Conservation (phyloP, 805 yeast species). For the Candida jianshihensis region DNA sequence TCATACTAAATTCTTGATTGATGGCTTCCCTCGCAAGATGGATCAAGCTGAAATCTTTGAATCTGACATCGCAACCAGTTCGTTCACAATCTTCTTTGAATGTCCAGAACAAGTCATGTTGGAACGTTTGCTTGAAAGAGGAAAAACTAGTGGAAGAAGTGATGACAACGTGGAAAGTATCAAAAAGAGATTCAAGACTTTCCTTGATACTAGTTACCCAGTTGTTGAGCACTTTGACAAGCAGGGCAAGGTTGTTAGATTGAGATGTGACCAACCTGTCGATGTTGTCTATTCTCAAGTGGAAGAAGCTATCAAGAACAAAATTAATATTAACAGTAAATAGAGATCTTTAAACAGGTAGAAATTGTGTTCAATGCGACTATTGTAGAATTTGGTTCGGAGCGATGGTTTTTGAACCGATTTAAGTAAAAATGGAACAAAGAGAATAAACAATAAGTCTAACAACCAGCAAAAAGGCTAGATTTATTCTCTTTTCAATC, state of each 20-base stretch:
- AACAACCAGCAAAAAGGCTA: too few species aligned
- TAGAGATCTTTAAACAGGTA: too few species aligned
- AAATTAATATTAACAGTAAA: constrained; percentile 14
- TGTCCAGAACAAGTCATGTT: constrained; percentile 84
- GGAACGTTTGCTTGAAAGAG: constrained; percentile 77
- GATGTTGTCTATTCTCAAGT: constrained; percentile 72
- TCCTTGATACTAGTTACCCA: constrained; percentile 86
- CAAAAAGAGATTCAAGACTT: constrained; percentile 80
- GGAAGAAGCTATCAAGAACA: constrained; percentile 51
- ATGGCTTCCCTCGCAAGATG: constrained; percentile 98
- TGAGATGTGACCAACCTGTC: constrained; percentile 73
- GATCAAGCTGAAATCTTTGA: constrained; percentile 96
- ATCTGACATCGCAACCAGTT: constrained; percentile 62
- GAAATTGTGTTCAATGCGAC: not conserved
- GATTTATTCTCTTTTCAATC: too few species aligned
- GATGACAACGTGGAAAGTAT: constrained; percentile 93
- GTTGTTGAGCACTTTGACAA: constrained; percentile 79
- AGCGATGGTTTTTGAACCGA: not conserved
- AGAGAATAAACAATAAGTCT: not conserved
- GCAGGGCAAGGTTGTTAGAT: constrained; percentile 68
- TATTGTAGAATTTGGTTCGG: not conserved
- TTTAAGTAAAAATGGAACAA: too few species aligned
- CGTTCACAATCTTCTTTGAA: constrained; percentile 68
- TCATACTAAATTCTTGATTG: constrained; percentile 63
- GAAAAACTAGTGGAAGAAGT: constrained; percentile 88